phyloP scores from a whole-genome alignment of 2,329 filamentous ascomycete genomes.

The Penicillium sp. region DNA sequence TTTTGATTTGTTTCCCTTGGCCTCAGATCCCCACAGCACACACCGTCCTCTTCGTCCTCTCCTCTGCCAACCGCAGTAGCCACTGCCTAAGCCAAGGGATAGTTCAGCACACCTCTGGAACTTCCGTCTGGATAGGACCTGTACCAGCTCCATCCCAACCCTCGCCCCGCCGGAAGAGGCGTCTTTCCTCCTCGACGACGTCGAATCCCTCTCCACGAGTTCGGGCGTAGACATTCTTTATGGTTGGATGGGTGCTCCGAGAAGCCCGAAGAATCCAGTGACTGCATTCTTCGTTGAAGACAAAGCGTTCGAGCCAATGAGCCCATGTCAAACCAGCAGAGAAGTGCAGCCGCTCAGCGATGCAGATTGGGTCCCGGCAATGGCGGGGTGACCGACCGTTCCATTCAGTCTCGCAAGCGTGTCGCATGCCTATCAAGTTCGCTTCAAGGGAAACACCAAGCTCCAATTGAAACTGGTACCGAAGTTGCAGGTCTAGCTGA shows the following conservation, averaged over 20 bases:
- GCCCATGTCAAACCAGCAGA: constrained; percentile 24
- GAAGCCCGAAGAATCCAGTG: constrained; percentile 39
- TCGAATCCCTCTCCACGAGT: constrained; percentile 36
- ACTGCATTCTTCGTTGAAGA: constrained; percentile 30
- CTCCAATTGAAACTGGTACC: constrained; percentile 33
- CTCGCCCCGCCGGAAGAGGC: constrained; percentile 36
- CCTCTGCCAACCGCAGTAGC: no score
- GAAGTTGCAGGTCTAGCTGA: constrained; percentile 27
- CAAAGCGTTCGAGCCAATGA: constrained; percentile 24
- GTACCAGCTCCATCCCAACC: constrained; percentile 40
- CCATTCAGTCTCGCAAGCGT: constrained; percentile 43
- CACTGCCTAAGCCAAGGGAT: constrained; percentile 9
- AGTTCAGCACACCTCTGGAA: neutral
- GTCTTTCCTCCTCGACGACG: constrained; percentile 30
- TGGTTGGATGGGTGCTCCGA: constrained; percentile 36
- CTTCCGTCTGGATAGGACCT: constrained; percentile 39
- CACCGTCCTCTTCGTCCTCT: neutral
- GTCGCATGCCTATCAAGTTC: constrained; percentile 25
- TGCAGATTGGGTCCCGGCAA: constrained; percentile 34
- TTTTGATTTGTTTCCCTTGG: neutral
- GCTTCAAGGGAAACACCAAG: constrained; percentile 24
- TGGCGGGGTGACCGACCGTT: constrained; percentile 29
- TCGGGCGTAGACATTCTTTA: constrained; percentile 27
- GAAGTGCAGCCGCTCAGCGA: constrained; percentile 25
- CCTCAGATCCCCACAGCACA: neutral